Conservation (phyloP, 2,329 filamentous ascomycete genomes). For the Diaporthe humulicola region DNA sequence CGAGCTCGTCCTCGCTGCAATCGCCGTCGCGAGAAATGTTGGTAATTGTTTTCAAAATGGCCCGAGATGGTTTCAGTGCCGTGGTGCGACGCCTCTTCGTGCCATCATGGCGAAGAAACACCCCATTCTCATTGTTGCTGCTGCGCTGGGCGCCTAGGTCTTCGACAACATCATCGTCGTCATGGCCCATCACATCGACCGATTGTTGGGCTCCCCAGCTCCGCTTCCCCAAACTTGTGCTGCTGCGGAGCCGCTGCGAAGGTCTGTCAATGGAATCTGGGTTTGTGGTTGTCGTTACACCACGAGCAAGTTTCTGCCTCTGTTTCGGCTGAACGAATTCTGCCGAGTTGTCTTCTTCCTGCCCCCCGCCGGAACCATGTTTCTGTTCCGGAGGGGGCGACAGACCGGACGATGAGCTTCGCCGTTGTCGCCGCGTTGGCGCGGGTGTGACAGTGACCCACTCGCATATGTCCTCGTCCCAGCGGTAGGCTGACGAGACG, state of each 20-base stretch:
- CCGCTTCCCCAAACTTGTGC: constrained; percentile 23
- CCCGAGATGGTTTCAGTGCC: constrained; percentile 28
- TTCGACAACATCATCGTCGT: background rate
- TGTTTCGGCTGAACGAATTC: constrained; percentile 12
- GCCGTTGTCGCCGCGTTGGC: background rate
- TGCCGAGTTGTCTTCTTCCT: constrained; percentile 17
- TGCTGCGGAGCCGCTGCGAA: background rate
- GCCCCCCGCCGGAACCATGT: background rate
- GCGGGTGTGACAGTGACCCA: constrained; percentile 48
- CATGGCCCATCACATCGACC: constrained; percentile 19
- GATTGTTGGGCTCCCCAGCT: constrained; percentile 11
- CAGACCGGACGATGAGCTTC: background rate
- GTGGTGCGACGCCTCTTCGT: constrained; percentile 34
- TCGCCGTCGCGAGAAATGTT: constrained; percentile 25
- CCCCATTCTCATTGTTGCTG: constrained; percentile 21
- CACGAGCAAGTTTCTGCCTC: constrained; percentile 27
- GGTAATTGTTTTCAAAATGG: constrained; percentile 32
- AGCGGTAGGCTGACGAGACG: constrained; percentile 44
- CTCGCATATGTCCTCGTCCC: constrained; percentile 56
- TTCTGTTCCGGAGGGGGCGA: constrained; percentile 2
- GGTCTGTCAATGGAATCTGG: background rate
- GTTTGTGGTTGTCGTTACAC: background rate
- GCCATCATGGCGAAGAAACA: background rate
- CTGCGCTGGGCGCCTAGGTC: background rate
- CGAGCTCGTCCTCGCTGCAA: constrained; percentile 39